A percentile compares a stretch with the other conserved stretches of the same genome.
These are phyloP conservation scores for Crotalaria pallida DNA, from an alignment of 306 rosid genomes.

Conservation along the genomic window DNA sequence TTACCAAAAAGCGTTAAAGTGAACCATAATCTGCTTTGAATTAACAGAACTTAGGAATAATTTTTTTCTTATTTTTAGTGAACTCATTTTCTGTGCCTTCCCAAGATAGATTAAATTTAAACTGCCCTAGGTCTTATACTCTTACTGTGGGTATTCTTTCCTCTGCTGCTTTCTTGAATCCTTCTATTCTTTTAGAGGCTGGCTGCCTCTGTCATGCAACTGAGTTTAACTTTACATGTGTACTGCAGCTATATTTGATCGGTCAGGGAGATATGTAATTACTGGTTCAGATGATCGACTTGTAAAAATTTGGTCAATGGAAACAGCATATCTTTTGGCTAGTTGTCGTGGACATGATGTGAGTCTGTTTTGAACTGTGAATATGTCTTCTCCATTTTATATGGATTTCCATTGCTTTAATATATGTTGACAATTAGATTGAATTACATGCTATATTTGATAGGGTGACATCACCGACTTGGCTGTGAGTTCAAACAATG, in stretches of 20 bases:
- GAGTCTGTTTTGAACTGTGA: constrained; percentile 30
- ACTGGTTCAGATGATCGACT: constrained; percentile 99
- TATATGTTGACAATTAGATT: constrained; percentile 14
- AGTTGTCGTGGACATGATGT: constrained; percentile 99
- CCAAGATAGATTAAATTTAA: neutral
- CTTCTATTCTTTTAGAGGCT: constrained; percentile 5
- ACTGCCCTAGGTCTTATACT: neutral
- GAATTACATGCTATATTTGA: constrained; percentile 27
- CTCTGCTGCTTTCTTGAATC: constrained; percentile 10
- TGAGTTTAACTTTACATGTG: constrained; percentile 25
- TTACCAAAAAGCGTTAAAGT: neutral
- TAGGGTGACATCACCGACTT: constrained; percentile 99
- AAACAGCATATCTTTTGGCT: constrained; percentile 93
- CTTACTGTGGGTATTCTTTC: neutral
- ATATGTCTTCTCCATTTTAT: constrained; percentile 3
- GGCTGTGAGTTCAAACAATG: constrained; percentile 97
- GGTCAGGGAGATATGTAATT: constrained; percentile 87
- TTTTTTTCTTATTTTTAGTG: neutral
- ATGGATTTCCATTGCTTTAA: constrained; percentile 7
- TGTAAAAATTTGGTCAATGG: constrained; percentile 98
- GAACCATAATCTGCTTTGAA: neutral
- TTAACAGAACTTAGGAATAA: neutral
- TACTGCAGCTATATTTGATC: constrained; percentile 85
- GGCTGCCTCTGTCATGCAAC: constrained; percentile 18
- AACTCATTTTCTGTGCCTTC: constrained; percentile 16